Evolutionary conservation across 768 basidiomycete genomes (phyloP).

Genomic region (Lactifluus rugatus): DNA sequence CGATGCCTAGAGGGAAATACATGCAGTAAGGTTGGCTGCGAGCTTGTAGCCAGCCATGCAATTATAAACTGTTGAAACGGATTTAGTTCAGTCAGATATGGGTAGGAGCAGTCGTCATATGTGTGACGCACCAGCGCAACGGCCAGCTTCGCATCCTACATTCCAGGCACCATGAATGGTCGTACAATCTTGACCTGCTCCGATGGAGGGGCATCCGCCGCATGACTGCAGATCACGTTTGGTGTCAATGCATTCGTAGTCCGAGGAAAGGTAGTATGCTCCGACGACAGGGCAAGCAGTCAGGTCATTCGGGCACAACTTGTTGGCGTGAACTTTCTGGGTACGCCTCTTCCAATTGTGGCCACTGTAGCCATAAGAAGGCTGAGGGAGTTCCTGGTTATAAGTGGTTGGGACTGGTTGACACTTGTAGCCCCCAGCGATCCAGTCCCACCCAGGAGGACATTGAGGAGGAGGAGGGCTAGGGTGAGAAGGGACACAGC

Average conservation of each 20-base stretch:
- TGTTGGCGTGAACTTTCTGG: slow-evolving; percentile 30
- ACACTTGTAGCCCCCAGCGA: slow-evolving; percentile 29
- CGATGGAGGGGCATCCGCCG: slow-evolving; percentile 62
- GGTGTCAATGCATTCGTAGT: slow-evolving; percentile 59
- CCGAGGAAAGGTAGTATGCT: slow-evolving; percentile 27
- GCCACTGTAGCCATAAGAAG: slow-evolving; percentile 25
- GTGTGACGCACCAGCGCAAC: slow-evolving; percentile 40
- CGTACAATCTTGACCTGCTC: slow-evolving; percentile 62
- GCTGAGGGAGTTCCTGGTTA: slow-evolving; percentile 28
- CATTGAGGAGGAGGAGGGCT: slow-evolving; percentile 36
- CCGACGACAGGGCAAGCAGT: slow-evolving; percentile 48
- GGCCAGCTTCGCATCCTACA: slow-evolving; percentile 54
- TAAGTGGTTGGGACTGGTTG: slow-evolving; percentile 31
- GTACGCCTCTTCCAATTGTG: slow-evolving; percentile 23
- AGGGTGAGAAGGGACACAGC: slow-evolving; percentile 44
- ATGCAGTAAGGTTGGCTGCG: slow-evolving; percentile 34
- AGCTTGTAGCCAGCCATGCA: slow-evolving; percentile 42
- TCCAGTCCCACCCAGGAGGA: slow-evolving; percentile 38
- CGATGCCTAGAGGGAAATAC: slow-evolving; percentile 27
- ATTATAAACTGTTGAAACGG: slow-evolving; percentile 34
- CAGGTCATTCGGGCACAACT: slow-evolving; percentile 44
- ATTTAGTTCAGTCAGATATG: slow-evolving; percentile 5
- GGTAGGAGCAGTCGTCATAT: background rate
- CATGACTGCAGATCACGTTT: slow-evolving; percentile 56
- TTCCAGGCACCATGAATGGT: slow-evolving; percentile 54